Conservation (phyloP, 495 filamentous ascomycete genomes). For the Penicillium longicatenatum region DNA sequence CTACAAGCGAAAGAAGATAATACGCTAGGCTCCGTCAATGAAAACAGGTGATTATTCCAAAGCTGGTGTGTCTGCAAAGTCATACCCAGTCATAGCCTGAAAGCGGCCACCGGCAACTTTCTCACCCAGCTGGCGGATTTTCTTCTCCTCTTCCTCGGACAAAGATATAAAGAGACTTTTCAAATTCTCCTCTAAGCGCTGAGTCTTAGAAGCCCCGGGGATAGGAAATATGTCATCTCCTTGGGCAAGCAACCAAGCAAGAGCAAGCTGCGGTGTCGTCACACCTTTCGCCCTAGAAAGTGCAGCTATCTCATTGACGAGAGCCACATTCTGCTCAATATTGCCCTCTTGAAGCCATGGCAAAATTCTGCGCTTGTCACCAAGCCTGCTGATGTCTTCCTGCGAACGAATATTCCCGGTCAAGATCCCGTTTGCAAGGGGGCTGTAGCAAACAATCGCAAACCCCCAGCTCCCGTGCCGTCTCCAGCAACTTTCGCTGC, state of each 20-base stretch:
- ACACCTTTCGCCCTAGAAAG: conserved; percentile 51
- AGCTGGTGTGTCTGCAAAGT: conserved; percentile 27
- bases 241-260: conserved; percentile 63
- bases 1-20: not conserved
- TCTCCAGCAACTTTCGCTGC: conserved; percentile 50
- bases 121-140: conserved; percentile 14
- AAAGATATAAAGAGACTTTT: conserved; percentile 15
- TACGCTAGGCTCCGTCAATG: not conserved
- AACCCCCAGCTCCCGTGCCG: conserved; percentile 63
- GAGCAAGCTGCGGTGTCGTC: conserved; percentile 50
- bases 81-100: conserved; percentile 23
- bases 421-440: conserved; percentile 61
- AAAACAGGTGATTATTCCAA: conserved; percentile 8
- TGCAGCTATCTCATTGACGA: conserved; percentile 43
- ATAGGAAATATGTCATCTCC: conserved; percentile 63
- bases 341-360: conserved; percentile 57
- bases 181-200: conserved; percentile 60
- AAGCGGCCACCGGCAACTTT: conserved; percentile 19
- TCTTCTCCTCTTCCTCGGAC: conserved; percentile 19
- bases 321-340: conserved; percentile 48
- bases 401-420: conserved; percentile 45
- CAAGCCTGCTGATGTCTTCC: conserved; percentile 48
- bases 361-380: conserved; percentile 34
- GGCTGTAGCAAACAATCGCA: conserved; percentile 61
- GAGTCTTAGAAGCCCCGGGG: conserved; percentile 58